Evolutionary conservation across 495 filamentous ascomycete species (phyloP), one percentile per base, ranked within the genome.

Genomic region (Tuber borchii): DNA sequence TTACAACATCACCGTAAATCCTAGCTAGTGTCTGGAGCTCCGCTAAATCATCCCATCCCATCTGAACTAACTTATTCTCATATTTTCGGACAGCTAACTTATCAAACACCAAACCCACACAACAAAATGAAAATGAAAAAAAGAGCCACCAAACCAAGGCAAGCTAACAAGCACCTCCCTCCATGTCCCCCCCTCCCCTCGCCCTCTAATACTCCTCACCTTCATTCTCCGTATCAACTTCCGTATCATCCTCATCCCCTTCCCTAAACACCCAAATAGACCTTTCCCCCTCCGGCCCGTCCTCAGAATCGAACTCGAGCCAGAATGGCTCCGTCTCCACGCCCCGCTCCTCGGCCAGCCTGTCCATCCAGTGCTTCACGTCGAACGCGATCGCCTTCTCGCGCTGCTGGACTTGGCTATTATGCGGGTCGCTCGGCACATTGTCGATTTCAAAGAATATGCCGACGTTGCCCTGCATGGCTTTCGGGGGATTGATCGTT

Each of bases 211-310:
- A 46, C 71, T 46, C 70, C 43, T 51, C 70, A 71, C 61, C 74
- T 34, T 26, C 3, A 14, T 45, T n/a, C n/a, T n/a, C 31, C 44
- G 34, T 37, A 37, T 37, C 34, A 37, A 37, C 34, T 2, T 68
- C 70, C 31, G 70, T 45, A 6, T 22, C 44, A 56, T 46, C 51
- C 45, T 6, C 70, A 19, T 39, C 73, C 22, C 48, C 37, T 40
- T 68, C 74, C 65, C 46, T 74, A 74, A 73, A 40, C 48, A 31
- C 48, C 48, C 48, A 26, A 74, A 80, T 45, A 74, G 78, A 76
- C 69, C 43, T 37, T 42, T 74, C 9, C 14, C 26, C 68, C 9
- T 72, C 77, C 9, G 75, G 12, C 26, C 40, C 72, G 26, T 37
- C 40, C 31, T 69, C 51, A 39, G 69, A 37, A 31, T 72, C 45